Evolutionary conservation across 2,329 filamentous ascomycete species (phyloP).

Genomic region (Gnomoniopsis smithogilvyi): DNA sequence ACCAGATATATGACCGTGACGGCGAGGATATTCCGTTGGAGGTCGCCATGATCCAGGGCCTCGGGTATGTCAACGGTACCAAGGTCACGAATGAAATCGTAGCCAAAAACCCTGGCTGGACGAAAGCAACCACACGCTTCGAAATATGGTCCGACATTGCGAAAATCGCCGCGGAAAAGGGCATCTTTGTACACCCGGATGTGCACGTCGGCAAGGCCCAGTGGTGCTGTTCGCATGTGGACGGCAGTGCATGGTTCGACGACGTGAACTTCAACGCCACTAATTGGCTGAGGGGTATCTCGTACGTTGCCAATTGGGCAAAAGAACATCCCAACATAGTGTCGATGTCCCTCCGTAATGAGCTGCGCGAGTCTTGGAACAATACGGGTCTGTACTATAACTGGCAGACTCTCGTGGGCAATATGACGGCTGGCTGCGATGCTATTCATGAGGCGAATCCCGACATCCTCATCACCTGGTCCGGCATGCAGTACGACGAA

Average conservation of each 20-base stretch:
- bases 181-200: conserved; percentile 38
- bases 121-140: conserved; percentile 42
- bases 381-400: conserved; percentile 36
- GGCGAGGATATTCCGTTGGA: conserved; percentile 37
- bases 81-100: conserved; percentile 43
- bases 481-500: conserved; percentile 46
- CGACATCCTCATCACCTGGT: conserved; percentile 44
- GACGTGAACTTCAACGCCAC: conserved; percentile 50
- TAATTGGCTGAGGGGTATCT: conserved; percentile 53
- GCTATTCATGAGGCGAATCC: conserved; percentile 42
- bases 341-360: conserved; percentile 39
- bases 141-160: conserved; percentile 38
- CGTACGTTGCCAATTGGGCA: conserved; percentile 46
- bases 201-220: conserved; percentile 38
- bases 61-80: conserved; percentile 46
- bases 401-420: conserved; percentile 42
- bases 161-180: conserved; percentile 27
- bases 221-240: conserved; percentile 44
- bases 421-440: conserved; percentile 39
- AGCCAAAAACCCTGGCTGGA: conserved; percentile 47
- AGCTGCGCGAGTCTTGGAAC: conserved; percentile 35
- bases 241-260: conserved; percentile 54
- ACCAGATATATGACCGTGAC: conserved; percentile 38
- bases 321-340: conserved; percentile 36
- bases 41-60: conserved; percentile 34